Evolutionary conservation across 2,329 filamentous ascomycete genomes (phyloP).

Genomic region (Botrytis elliptica): DNA sequence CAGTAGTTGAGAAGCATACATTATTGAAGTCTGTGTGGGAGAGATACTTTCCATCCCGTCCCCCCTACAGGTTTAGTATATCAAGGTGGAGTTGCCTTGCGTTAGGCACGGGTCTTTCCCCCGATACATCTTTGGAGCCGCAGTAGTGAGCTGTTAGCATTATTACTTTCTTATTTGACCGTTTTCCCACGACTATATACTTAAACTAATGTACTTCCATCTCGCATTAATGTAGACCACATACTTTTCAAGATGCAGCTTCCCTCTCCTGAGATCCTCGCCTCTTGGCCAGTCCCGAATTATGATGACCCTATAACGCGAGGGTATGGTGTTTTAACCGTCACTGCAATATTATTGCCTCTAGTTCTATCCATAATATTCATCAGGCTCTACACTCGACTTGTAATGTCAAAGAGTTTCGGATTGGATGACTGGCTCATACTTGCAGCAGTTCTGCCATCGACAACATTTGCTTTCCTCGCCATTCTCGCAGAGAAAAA

Average conservation of each 20-base stretch:
- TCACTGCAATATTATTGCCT: slow-evolving; percentile 42
- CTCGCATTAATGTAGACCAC: not conserved
- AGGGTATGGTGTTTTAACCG: slow-evolving; percentile 46
- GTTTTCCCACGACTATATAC: not conserved
- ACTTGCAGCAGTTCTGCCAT: slow-evolving; percentile 34
- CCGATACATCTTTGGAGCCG: not conserved
- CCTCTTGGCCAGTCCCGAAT: slow-evolving; percentile 44
- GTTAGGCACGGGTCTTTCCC: not conserved
- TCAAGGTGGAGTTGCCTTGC: not conserved
- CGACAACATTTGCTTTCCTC: slow-evolving; percentile 40
- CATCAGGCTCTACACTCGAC: slow-evolving; percentile 48
- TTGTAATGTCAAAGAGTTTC: slow-evolving; percentile 46
- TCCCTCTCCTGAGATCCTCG: slow-evolving; percentile 9
- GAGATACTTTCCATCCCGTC: not conserved
- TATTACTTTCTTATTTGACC: not conserved
- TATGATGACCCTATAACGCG: slow-evolving; percentile 46
- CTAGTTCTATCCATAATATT: slow-evolving; percentile 43
- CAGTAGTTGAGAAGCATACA: not conserved
- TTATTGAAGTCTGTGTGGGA: not conserved
- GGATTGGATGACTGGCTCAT: slow-evolving; percentile 50
- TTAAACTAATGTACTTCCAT: not conserved
- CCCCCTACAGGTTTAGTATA: not conserved
- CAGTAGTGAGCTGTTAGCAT: not conserved
- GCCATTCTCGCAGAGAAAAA: slow-evolving; percentile 39
- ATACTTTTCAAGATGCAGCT: slow-evolving; percentile 12